A percentile compares a stretch with the other conserved stretches of the same genome.
Conservation (phyloP, 1,139 yeast genomes). For the Saccharomyces uvarum region DNA sequence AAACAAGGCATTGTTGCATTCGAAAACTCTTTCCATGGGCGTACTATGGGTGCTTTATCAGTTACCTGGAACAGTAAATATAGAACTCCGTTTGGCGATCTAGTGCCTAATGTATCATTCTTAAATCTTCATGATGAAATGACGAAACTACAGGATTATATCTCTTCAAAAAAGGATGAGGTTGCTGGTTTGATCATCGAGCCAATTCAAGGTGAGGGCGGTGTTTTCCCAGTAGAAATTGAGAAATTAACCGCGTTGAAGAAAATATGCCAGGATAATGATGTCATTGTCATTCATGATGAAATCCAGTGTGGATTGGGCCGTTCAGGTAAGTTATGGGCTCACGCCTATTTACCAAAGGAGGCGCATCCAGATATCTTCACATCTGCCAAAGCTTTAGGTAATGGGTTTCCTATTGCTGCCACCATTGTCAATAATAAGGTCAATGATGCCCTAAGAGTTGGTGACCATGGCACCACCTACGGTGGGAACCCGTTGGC, state of each 20-base stretch:
- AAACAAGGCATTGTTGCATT: slow-evolving; percentile 80
- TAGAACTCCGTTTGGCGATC: slow-evolving; percentile 82
- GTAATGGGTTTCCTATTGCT: slow-evolving; percentile 96
- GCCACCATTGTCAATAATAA: slow-evolving; percentile 82
- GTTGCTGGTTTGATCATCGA: slow-evolving; percentile 92
- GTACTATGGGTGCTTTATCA: slow-evolving; percentile 86
- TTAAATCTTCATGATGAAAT: slow-evolving; percentile 26
- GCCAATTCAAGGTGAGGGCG: slow-evolving; percentile 98
- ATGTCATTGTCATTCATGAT: slow-evolving; percentile 78
- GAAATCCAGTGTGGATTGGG: slow-evolving; percentile 97
- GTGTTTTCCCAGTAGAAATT: slow-evolving; percentile 59
- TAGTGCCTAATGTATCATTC: slow-evolving; percentile 71
- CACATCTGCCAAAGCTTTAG: slow-evolving; percentile 91
- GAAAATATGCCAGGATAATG: slow-evolving; percentile 57
- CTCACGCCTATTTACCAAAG: slow-evolving; percentile 64
- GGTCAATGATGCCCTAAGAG: slow-evolving; percentile 62
- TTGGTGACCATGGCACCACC: slow-evolving; percentile 97
- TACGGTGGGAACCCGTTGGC: slow-evolving; percentile 97
- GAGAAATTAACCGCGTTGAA: slow-evolving; percentile 64
- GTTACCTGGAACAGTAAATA: slow-evolving; percentile 90
- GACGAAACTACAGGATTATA: slow-evolving; percentile 29
- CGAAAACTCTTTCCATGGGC: slow-evolving; percentile 85
- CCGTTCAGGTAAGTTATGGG: slow-evolving; percentile 89
- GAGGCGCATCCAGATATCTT: slow-evolving; percentile 90
- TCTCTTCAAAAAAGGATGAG: slow-evolving; percentile 49